These are phyloP conservation scores for Exophiala phaeomuriformis DNA, from an alignment of 2,329 filamentous ascomycete genomes.

Conservation along the genomic window DNA sequence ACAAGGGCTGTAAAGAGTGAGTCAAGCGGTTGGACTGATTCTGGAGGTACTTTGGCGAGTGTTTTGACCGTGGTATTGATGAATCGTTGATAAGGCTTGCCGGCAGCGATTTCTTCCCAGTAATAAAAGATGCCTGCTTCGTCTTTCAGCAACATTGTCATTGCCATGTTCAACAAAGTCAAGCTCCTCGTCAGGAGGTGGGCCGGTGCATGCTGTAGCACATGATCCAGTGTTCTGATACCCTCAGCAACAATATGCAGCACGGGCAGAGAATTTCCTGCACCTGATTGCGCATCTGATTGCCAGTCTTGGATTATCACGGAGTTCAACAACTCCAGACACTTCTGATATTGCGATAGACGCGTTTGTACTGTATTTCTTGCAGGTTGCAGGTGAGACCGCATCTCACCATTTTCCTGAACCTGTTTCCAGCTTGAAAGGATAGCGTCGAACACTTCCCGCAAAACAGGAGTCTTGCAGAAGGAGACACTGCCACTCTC, in stretches of 20 bases:
- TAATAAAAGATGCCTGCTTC: conserved; percentile 26
- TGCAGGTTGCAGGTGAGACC: background rate
- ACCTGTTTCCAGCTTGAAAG: background rate
- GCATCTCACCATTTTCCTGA: background rate
- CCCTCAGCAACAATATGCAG: background rate
- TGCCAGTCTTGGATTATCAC: conserved; percentile 1
- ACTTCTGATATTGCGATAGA: conserved; percentile 7
- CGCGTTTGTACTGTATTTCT: conserved; percentile 1
- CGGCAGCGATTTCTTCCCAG: background rate
- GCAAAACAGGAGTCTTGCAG: conserved; percentile 1
- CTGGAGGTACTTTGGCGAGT: conserved; percentile 8
- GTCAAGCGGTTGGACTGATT: conserved; percentile 47
- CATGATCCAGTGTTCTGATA: conserved; percentile 1
- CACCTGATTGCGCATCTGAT: background rate
- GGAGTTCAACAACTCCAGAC: conserved; percentile 7
- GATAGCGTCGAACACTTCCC: conserved; percentile 4
- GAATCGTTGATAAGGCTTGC: conserved; percentile 1
- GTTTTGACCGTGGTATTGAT: conserved; percentile 1
- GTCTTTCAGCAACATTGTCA: conserved; percentile 35
- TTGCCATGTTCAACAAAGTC: conserved; percentile 15
- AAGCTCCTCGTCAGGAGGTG: background rate
- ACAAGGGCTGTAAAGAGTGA: conserved; percentile 48
- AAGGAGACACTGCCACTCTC: background rate
- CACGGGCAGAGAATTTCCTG: no score
- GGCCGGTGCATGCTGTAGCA: background rate